Conservation (phyloP, 306 rosid species). For the Rosa persica region DNA sequence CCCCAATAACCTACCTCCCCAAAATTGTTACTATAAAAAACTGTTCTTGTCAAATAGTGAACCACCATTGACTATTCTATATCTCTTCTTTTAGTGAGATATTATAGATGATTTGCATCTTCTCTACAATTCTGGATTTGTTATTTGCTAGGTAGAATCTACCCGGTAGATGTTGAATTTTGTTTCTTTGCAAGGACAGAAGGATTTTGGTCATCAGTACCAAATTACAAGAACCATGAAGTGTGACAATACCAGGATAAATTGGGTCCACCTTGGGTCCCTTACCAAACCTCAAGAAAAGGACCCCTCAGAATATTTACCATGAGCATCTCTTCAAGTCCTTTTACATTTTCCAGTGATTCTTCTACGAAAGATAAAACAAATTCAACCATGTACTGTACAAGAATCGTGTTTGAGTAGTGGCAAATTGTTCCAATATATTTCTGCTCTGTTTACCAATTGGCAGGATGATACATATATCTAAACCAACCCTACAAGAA, state of each 20-base stretch:
- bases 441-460: conserved; percentile 37
- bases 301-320: too few relatives aligned
- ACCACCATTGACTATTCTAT: neutral
- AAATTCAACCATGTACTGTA: neutral
- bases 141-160: neutral
- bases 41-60: neutral
- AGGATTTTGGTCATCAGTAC: neutral
- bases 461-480: conserved; percentile 45
- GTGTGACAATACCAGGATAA: neutral
- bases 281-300: neutral
- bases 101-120: too few relatives aligned
- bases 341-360: neutral
- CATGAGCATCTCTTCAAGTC: neutral
- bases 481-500: conserved; percentile 39
- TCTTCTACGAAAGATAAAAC: neutral
- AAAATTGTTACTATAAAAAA: neutral
- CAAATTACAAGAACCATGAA: neutral
- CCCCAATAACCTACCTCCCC: conserved; percentile 12
- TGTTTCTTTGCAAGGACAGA: neutral
- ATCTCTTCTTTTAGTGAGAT: neutral
- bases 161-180: neutral
- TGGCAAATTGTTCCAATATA: conserved; percentile 32
- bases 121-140: neutral
- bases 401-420: conserved; percentile 12
- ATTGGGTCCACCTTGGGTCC: neutral